These are phyloP conservation scores for Thamnidium elegans DNA, from an alignment of 192 early-diverging fungal species.

Conservation along the genomic window DNA sequence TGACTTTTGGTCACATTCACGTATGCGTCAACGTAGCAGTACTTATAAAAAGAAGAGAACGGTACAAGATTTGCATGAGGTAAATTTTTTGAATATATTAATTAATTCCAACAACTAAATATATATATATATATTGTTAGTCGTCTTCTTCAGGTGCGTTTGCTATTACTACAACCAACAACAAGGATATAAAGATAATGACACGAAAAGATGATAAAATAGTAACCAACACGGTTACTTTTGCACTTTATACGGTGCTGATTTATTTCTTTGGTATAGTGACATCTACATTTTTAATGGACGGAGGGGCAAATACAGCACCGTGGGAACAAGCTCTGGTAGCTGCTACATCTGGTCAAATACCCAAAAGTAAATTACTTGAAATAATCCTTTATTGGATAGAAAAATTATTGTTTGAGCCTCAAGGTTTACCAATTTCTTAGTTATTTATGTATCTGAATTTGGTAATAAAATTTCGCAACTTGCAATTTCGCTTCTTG, in stretches of 20 bases:
- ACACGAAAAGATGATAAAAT: conserved; percentile 32
- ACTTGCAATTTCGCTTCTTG: too few species aligned
- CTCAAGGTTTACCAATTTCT: conserved; percentile 24
- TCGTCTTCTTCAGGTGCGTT: not conserved
- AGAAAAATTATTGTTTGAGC: conserved; percentile 35
- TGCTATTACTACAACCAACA: not conserved
- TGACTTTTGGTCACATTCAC: conserved; percentile 27
- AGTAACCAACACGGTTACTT: conserved; percentile 44
- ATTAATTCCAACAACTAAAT: too few species aligned
- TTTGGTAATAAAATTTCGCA: too few species aligned
- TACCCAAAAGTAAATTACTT: conserved; percentile 30
- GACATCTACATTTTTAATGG: conserved; percentile 45
- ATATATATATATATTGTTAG: too few species aligned
- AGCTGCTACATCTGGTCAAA: conserved; percentile 21
- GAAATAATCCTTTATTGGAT: conserved; percentile 39
- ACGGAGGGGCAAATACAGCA: conserved; percentile 23
- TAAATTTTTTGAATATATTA: too few species aligned
- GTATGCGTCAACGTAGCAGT: conserved; percentile 18
- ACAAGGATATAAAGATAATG: conserved; percentile 8
- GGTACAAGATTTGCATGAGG: conserved; percentile 19
- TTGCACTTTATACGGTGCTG: conserved; percentile 46
- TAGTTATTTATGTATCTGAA: too few species aligned
- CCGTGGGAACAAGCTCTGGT: conserved; percentile 32
- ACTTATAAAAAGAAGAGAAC: conserved; percentile 11
- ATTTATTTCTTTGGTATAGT: conserved; percentile 50